Percentiles rank a stretch among this genome's conserved stretches.
phyloP scores from a whole-genome alignment of 768 basidiomycete species.

The Rhodocollybia butyracea region DNA sequence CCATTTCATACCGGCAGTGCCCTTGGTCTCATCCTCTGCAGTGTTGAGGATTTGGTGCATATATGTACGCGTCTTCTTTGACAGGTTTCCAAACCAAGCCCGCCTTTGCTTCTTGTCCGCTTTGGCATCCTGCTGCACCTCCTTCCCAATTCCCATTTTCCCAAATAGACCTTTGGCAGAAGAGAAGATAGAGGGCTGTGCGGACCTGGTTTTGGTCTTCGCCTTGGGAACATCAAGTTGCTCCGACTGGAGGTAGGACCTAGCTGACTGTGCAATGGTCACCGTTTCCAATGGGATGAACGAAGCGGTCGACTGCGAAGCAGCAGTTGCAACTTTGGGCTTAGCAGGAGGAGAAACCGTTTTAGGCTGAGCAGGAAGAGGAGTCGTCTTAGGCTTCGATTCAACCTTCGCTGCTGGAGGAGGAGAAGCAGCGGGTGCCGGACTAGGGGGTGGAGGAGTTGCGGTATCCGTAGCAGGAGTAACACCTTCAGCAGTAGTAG shows the following conservation, averaged over 20 bases:
- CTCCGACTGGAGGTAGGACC: constrained; percentile 59
- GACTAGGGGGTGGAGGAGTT: constrained; percentile 2
- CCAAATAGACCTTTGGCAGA: constrained; percentile 45
- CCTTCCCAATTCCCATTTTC: constrained; percentile 38
- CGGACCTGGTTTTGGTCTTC: constrained; percentile 71
- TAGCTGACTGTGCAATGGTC: constrained; percentile 62
- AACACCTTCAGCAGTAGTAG: constrained; percentile 20
- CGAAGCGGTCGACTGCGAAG: constrained; percentile 28
- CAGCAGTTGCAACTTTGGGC: constrained; percentile 11
- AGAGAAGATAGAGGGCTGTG: constrained; percentile 50
- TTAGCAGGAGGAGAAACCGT: constrained; percentile 18
- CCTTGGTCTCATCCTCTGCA: constrained; percentile 51
- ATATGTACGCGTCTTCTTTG: constrained; percentile 53
- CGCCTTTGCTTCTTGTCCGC: constrained; percentile 31
- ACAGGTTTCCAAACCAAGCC: constrained; percentile 54
- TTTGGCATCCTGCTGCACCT: constrained; percentile 33
- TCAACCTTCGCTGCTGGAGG: constrained; percentile 11
- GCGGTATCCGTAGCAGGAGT: constrained; percentile 10
- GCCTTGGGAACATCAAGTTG: constrained; percentile 46
- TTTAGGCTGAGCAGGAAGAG: constrained; percentile 16
- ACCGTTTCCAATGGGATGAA: constrained; percentile 38
- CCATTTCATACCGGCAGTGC: constrained; percentile 68
- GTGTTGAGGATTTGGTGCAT: constrained; percentile 68
- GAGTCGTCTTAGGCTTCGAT: constrained; percentile 11
- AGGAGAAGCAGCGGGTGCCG: constrained; percentile 17